A percentile compares a stretch with the other conserved stretches of the same genome.
phyloP scores from a whole-genome alignment of 495 filamentous ascomycete species.

The Penicillium ucsense region DNA sequence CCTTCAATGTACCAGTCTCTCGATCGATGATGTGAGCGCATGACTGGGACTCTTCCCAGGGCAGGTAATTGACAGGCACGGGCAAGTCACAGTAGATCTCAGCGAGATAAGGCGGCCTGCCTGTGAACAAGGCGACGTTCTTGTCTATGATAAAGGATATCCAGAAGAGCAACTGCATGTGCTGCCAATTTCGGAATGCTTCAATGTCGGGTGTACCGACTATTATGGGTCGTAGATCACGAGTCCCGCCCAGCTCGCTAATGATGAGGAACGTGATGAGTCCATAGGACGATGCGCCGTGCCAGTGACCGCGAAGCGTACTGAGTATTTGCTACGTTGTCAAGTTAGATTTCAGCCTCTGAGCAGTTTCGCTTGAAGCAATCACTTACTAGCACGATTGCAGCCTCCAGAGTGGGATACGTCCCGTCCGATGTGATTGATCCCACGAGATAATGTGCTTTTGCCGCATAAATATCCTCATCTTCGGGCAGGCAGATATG shows the following conservation, averaged over 20 bases:
- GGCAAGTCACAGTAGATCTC: slow-evolving; percentile 21
- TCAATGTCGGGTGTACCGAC: too few relatives aligned
- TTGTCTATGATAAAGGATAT: slow-evolving; percentile 23
- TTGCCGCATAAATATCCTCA: slow-evolving; percentile 1
- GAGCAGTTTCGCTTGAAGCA: not conserved
- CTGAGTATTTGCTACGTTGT: slow-evolving; percentile 3
- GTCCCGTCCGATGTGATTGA: not conserved
- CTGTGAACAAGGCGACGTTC: slow-evolving; percentile 18
- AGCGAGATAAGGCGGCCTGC: slow-evolving; percentile 14
- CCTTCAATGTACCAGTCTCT: too few relatives aligned
- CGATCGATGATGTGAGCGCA: too few relatives aligned
- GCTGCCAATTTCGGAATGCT: not conserved
- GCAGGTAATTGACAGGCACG: slow-evolving; percentile 1
- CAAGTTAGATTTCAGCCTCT: not conserved
- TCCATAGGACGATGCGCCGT: slow-evolving; percentile 4
- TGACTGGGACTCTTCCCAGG: not conserved
- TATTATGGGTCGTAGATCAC: not conserved
- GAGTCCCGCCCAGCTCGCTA: slow-evolving; percentile 6
- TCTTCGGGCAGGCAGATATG: not conserved
- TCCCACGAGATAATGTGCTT: slow-evolving; percentile 3
- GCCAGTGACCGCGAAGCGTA: slow-evolving; percentile 6
- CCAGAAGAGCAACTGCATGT: slow-evolving; percentile 23
- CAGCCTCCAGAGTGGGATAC: slow-evolving; percentile 5
- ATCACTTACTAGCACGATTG: slow-evolving; percentile 6
- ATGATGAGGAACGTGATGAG: slow-evolving; percentile 9